Conservation (phyloP, 768 basidiomycete species). For the Cubamyces sp. region DNA sequence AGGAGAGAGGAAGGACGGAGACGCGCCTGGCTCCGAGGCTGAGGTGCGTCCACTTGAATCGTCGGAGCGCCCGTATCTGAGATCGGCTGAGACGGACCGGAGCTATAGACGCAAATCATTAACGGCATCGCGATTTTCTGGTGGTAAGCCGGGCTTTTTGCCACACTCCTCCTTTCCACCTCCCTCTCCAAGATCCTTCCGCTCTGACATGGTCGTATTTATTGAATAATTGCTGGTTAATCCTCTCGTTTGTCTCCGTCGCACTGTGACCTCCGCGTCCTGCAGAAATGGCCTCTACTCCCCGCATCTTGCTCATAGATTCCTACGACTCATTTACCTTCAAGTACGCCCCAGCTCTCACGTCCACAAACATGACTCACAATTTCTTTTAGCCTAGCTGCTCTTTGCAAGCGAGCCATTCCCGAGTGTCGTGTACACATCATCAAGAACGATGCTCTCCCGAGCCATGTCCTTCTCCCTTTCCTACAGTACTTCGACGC, state of each 20-base stretch:
- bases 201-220: no score
- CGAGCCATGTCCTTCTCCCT: constrained; percentile 52
- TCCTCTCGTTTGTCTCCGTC: background rate
- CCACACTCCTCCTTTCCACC: background rate
- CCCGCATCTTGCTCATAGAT: constrained; percentile 72
- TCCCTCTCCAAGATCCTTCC: background rate
- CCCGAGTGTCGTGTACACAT: constrained; percentile 67
- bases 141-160: background rate
- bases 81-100: no score
- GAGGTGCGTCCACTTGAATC: no score
- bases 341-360: constrained; percentile 57
- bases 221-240: background rate
- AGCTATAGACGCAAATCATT: background rate
- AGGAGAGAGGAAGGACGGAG: no score
- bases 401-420: constrained; percentile 65
- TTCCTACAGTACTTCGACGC: constrained; percentile 66
- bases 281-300: constrained; percentile 29
- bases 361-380: background rate
- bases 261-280: background rate
- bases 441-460: constrained; percentile 71
- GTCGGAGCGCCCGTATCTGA: no score
- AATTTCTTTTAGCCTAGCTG: constrained; percentile 58
- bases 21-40: no score
- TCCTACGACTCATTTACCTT: constrained; percentile 90
- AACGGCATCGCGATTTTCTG: background rate